Conservation (phyloP, 768 basidiomycete genomes). For the Sarcomyxa edulis region DNA sequence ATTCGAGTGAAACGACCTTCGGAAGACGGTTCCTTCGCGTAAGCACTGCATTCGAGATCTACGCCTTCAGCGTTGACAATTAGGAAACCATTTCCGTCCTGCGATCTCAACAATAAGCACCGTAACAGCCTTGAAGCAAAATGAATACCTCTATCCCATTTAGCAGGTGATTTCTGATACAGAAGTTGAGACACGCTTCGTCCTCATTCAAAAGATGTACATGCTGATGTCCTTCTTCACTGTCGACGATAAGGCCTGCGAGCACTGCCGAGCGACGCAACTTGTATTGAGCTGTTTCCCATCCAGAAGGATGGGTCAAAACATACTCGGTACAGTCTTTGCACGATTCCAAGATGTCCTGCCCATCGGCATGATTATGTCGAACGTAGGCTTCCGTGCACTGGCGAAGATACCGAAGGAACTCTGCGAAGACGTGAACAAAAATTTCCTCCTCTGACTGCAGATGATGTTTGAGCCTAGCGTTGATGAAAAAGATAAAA, state of each 20-base stretch:
- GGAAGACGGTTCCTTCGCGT: conserved; percentile 26
- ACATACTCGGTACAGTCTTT: conserved; percentile 37
- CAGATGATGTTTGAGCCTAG: conserved; percentile 31
- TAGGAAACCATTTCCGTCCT: conserved; percentile 43
- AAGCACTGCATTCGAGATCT: conserved; percentile 55
- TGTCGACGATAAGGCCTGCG: conserved; percentile 43
- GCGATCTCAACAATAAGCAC: not conserved
- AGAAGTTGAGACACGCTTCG: conserved; percentile 57
- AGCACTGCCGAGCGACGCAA: conserved; percentile 46
- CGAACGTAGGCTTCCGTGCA: conserved; percentile 39
- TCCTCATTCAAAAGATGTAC: conserved; percentile 59
- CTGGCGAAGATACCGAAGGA: conserved; percentile 38
- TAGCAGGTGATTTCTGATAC: conserved; percentile 34
- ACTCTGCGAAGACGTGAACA: conserved; percentile 42
- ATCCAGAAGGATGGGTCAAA: conserved; percentile 54
- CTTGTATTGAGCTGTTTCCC: conserved; percentile 54
- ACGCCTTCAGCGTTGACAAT: conserved; percentile 60
- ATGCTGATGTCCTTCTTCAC: conserved; percentile 31
- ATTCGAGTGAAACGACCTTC: conserved; percentile 39
- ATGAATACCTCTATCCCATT: conserved; percentile 26
- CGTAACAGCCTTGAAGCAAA: not conserved
- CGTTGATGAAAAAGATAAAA: conserved; percentile 5
- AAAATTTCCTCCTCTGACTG: conserved; percentile 28
- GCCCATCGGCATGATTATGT: conserved; percentile 38
- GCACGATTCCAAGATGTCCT: conserved; percentile 34